phyloP scores from a whole-genome alignment of 2,329 filamentous ascomycete genomes.

The Rhinocladiella similis region DNA sequence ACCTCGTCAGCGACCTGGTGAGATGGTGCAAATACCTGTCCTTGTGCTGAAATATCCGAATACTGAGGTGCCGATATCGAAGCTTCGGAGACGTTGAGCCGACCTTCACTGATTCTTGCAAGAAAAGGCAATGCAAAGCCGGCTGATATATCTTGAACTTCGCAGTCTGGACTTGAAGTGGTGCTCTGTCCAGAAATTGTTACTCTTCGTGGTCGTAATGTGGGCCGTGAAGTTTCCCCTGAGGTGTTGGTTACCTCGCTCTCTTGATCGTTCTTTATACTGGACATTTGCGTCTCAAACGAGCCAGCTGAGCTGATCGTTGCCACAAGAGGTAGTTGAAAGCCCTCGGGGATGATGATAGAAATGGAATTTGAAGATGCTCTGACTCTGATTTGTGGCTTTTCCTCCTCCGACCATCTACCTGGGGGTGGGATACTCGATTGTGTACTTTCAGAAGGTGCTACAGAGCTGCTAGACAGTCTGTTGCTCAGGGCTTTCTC shows the following conservation, averaged over 20 bases:
- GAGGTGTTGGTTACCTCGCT: slow-evolving; percentile 3
- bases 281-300: slow-evolving; percentile 17
- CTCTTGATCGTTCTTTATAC: background rate
- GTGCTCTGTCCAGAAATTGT: slow-evolving; percentile 5
- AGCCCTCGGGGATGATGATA: slow-evolving; percentile 21
- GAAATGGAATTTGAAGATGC: slow-evolving; percentile 17
- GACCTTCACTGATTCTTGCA: slow-evolving; percentile 17
- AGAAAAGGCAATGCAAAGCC: slow-evolving; percentile 14
- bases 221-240: background rate
- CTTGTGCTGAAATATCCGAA: slow-evolving; percentile 17
- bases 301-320: slow-evolving; percentile 16
- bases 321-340: slow-evolving; percentile 17
- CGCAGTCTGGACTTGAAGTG: background rate
- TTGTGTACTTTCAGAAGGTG: background rate
- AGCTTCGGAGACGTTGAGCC: slow-evolving; percentile 23
- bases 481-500: slow-evolving; percentile 11
- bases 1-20: slow-evolving; percentile 9
- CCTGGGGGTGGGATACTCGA: background rate
- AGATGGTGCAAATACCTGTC: slow-evolving; percentile 18
- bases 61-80: slow-evolving; percentile 14
- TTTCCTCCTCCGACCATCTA: background rate
- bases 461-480: slow-evolving; percentile 4
- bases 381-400: slow-evolving; percentile 13
- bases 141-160: slow-evolving; percentile 10
- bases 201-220: background rate